Evolutionary conservation across 2,329 filamentous ascomycete species (phyloP).

Genomic region (Diaporthe eres): DNA sequence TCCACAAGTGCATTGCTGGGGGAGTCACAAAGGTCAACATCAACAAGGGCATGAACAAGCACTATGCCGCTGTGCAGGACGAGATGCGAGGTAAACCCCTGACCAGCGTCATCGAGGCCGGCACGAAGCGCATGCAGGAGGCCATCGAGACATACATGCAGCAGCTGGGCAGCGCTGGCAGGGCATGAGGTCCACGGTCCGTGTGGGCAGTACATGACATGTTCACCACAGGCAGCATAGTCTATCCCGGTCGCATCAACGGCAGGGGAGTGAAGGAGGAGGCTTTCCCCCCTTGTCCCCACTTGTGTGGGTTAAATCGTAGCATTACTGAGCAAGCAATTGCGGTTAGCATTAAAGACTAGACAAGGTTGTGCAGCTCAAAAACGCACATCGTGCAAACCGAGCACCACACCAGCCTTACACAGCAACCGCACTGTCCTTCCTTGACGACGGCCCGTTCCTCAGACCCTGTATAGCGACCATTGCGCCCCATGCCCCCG

Average conservation of each 20-base stretch:
- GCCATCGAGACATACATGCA: slow-evolving; percentile 63
- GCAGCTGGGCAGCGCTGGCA: slow-evolving; percentile 61
- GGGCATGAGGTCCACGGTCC: slow-evolving; percentile 50
- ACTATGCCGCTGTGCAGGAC: slow-evolving; percentile 59
- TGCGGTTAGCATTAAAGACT: neutral
- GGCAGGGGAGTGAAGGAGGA: neutral
- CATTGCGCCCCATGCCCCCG: slow-evolving; percentile 79
- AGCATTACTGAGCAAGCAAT: neutral
- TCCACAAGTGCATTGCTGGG: slow-evolving; percentile 58
- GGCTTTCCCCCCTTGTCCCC: neutral
- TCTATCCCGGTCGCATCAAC: neutral
- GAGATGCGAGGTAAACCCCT: slow-evolving; percentile 62
- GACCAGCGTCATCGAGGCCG: slow-evolving; percentile 62
- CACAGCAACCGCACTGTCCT: slow-evolving; percentile 10
- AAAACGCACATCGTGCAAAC: neutral
- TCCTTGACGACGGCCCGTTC: slow-evolving; percentile 22
- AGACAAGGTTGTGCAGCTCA: neutral
- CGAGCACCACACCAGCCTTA: neutral
- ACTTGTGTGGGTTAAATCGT: neutral
- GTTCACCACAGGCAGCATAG: neutral
- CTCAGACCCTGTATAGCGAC: slow-evolving; percentile 61
- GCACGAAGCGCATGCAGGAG: slow-evolving; percentile 62
- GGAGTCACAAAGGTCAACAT: slow-evolving; percentile 66
- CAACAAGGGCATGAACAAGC: slow-evolving; percentile 66
- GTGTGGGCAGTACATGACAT: neutral